phyloP scores from a whole-genome alignment of 805 yeast species.

The Suhomyces canberraensis region DNA sequence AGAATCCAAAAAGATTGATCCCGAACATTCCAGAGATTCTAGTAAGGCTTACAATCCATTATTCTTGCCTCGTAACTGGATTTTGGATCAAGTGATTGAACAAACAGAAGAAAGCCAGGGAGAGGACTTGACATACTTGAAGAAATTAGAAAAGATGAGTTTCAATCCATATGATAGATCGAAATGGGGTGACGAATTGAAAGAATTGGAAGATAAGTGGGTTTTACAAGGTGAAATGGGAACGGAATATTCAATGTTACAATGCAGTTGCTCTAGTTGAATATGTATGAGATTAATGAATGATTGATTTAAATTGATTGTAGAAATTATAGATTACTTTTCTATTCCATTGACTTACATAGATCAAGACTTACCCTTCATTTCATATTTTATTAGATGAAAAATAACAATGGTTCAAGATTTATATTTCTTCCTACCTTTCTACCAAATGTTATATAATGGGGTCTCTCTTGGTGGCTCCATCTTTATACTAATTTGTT shows the following conservation, averaged over 20 bases:
- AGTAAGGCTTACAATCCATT: slow-evolving; percentile 63
- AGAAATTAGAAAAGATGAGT: slow-evolving; percentile 68
- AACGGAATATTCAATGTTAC: slow-evolving; percentile 56
- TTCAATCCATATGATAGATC: slow-evolving; percentile 65
- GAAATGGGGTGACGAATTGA: slow-evolving; percentile 65
- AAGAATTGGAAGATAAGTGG: slow-evolving; percentile 60
- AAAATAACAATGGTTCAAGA: too few species aligned
- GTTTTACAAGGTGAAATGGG: slow-evolving; percentile 47
- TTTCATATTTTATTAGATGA: too few species aligned
- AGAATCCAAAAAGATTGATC: slow-evolving; percentile 36
- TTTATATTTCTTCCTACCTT: too few species aligned
- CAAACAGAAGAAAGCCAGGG: slow-evolving; percentile 49
- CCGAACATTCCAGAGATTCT: slow-evolving; percentile 11
- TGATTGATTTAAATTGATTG: neutral
- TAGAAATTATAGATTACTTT: too few species aligned
- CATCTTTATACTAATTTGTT: too few species aligned
- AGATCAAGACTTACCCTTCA: too few species aligned
- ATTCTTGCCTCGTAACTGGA: slow-evolving; percentile 83
- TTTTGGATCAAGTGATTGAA: slow-evolving; percentile 76
- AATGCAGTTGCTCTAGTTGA: slow-evolving; percentile 67
- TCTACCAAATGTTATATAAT: too few species aligned
- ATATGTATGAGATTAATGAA: neutral
- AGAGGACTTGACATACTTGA: slow-evolving; percentile 47
- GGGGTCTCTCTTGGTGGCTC: too few species aligned
- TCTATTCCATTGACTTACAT: too few species aligned